Percentiles rank a stretch among this genome's conserved stretches.
These are phyloP conservation scores for Metarhizium anisopliae DNA, from an alignment of 2,329 filamentous ascomycete genomes.

Conservation along the genomic window DNA sequence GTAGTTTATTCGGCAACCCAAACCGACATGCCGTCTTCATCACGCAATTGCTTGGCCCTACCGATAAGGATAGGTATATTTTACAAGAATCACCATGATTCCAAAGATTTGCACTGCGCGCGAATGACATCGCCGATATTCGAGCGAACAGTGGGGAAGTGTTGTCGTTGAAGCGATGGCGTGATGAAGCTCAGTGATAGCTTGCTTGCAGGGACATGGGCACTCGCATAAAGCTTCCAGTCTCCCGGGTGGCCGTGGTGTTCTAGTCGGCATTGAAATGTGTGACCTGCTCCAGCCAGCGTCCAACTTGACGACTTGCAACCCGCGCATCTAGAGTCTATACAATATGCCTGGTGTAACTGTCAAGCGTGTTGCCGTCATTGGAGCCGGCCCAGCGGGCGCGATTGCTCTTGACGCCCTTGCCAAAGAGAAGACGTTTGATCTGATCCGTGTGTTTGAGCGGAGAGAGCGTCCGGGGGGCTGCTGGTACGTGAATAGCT, in stretches of 20 bases:
- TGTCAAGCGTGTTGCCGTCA: constrained; percentile 41
- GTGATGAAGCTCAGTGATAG: neutral
- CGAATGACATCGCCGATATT: neutral
- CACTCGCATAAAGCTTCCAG: neutral
- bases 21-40: neutral
- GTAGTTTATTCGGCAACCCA: no score
- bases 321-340: neutral
- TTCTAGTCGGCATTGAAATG: neutral
- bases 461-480: constrained; percentile 49
- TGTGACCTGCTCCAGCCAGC: neutral
- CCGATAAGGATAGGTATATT: neutral
- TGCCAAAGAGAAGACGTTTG: constrained; percentile 47
- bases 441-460: constrained; percentile 53
- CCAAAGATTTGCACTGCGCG: neutral
- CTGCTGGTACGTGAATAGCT: constrained; percentile 40
- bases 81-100: neutral
- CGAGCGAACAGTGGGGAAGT: neutral
- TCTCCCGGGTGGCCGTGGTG: neutral
- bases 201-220: neutral
- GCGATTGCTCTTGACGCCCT: constrained; percentile 53
- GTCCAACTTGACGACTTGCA: neutral
- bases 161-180: neutral
- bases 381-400: constrained; percentile 52
- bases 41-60: neutral
- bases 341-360: constrained; percentile 7